These are phyloP conservation scores for Eucalyptus regnans DNA, from an alignment of 345 rosid species.

Conservation along the genomic window DNA sequence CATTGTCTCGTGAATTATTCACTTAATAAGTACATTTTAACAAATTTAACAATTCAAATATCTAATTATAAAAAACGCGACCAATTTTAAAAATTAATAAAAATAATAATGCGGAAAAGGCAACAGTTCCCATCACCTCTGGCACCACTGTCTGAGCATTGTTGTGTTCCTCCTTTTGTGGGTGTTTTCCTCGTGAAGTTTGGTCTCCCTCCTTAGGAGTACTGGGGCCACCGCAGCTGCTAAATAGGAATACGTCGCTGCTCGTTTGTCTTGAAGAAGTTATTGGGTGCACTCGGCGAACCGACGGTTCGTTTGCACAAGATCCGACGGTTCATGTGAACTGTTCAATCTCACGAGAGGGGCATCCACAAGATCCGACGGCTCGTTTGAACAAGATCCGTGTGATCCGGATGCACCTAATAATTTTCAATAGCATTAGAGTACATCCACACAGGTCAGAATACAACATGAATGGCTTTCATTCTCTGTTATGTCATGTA, in stretches of 20 bases:
- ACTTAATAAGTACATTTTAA: background rate
- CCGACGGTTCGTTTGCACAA: too few species aligned
- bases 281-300: background rate
- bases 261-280: background rate
- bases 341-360: background rate
- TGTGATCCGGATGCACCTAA: background rate
- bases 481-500: background rate
- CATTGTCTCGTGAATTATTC: background rate
- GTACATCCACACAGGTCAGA: background rate
- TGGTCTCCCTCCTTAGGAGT: background rate
- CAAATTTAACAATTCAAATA: background rate
- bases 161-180: background rate
- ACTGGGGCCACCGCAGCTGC: background rate
- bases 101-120: background rate
- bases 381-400: background rate
- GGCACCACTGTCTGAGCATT: background rate
- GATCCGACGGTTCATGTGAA: too few species aligned
- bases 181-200: background rate
- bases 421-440: background rate
- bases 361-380: background rate
- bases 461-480: background rate
- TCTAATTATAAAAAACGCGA: background rate
- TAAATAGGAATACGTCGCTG: background rate
- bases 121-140: background rate
- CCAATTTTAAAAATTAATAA: background rate